Percentiles rank a stretch among this genome's conserved stretches.
Conservation (phyloP, 2,329 filamentous ascomycete genomes). For the Rachicladosporium sp. region DNA sequence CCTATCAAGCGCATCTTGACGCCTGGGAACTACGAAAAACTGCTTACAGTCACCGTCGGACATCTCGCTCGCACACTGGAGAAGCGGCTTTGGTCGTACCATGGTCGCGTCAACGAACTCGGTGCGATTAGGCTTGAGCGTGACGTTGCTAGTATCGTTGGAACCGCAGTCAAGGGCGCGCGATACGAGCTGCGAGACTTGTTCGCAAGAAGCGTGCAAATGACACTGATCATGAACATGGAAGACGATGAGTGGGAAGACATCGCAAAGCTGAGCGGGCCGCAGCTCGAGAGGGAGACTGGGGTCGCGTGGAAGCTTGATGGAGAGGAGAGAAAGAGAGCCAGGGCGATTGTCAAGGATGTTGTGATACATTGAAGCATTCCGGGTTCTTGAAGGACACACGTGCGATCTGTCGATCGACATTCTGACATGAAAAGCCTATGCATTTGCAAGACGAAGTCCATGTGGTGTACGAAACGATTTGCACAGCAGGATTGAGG, state of each 20-base stretch:
- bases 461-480: too few relatives aligned
- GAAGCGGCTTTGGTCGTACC: conserved; percentile 72
- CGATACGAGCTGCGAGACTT: conserved; percentile 67
- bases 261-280: conserved; percentile 33
- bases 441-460: too few relatives aligned
- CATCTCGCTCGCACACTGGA: conserved; percentile 72
- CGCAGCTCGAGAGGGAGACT: conserved; percentile 40
- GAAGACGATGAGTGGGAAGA: conserved; percentile 94
- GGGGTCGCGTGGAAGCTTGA: conserved; percentile 61
- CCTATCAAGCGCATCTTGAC: conserved; percentile 81
- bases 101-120: conserved; percentile 65
- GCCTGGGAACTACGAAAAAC: conserved; percentile 57
- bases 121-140: conserved; percentile 75
- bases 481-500: too few relatives aligned
- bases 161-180: conserved; percentile 51
- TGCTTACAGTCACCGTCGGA: conserved; percentile 60
- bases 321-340: conserved; percentile 60
- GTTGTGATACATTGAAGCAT: too few relatives aligned
- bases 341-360: conserved; percentile 39
- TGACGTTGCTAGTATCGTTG: conserved; percentile 66
- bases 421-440: too few relatives aligned
- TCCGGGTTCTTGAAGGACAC: too few relatives aligned
- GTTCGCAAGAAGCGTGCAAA: conserved; percentile 66
- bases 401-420: too few relatives aligned
- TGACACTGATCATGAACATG: conserved; percentile 82